phyloP scores from a whole-genome alignment of 1,139 yeast genomes.

The Nakaseomyces uthaithaninus region DNA sequence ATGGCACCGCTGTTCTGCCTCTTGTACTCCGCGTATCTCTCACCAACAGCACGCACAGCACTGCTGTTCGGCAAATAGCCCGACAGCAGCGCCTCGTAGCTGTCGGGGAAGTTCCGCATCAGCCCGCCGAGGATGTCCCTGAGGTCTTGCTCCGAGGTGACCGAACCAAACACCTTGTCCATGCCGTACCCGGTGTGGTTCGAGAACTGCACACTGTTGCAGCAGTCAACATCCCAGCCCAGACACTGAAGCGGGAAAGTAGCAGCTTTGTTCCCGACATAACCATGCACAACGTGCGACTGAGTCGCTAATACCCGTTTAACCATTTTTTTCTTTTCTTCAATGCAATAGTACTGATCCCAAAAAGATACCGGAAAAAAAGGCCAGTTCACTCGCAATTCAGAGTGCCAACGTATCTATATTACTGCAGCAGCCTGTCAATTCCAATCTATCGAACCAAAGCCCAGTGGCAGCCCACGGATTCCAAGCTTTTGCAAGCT shows the following conservation, averaged over 20 bases:
- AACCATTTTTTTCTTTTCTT: neutral
- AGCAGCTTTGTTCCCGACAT: conserved; percentile 56
- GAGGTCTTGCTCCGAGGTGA: conserved; percentile 27
- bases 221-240: conserved; percentile 62
- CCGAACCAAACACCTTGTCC: conserved; percentile 35
- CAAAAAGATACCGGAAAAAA: too few species aligned
- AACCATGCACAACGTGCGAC: conserved; percentile 65
- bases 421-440: too few species aligned
- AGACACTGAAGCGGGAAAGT: conserved; percentile 54
- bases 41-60: conserved; percentile 35
- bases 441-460: too few species aligned
- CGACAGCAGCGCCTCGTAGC: conserved; percentile 44
- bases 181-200: conserved; percentile 62
- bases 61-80: conserved; percentile 53
- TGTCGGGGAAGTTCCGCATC: conserved; percentile 25
- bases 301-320: conserved; percentile 36
- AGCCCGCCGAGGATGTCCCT: conserved; percentile 33
- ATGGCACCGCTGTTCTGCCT: conserved; percentile 19
- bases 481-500: too few species aligned
- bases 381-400: too few species aligned
- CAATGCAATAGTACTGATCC: too few species aligned
- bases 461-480: too few species aligned
- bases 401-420: too few species aligned
- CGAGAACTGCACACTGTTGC: conserved; percentile 57
- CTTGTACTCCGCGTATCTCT: conserved; percentile 26